A percentile compares a stretch with the other conserved stretches of the same genome.
Evolutionary conservation across 1,139 yeast genomes (phyloP).

Genomic region (Debaryomyces psychrophilus): DNA sequence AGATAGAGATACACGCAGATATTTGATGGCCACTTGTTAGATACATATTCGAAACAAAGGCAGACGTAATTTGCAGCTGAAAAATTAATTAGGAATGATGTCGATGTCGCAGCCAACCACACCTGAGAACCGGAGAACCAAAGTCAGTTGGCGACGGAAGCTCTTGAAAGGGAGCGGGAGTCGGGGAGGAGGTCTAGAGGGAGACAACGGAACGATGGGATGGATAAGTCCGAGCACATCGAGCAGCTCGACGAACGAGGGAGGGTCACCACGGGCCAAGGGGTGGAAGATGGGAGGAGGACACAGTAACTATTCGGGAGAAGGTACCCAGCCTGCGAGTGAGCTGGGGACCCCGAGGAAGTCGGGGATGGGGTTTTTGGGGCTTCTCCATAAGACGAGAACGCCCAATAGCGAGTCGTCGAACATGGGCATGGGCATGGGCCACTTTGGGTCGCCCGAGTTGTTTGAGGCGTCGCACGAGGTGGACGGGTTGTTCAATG

Average conservation of each 20-base stretch:
- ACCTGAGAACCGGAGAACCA: slow-evolving; percentile 3
- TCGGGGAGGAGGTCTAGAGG: not conserved
- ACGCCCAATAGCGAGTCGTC: slow-evolving; percentile 4
- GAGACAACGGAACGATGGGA: not conserved
- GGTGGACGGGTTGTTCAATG: not conserved
- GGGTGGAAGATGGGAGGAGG: not conserved
- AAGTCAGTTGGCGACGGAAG: slow-evolving; percentile 5
- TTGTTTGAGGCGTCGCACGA: not conserved
- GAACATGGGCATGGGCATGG: not conserved
- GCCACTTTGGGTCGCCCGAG: not conserved
- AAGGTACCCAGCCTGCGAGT: not conserved
- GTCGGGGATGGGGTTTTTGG: slow-evolving; percentile 6
- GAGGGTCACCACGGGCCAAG: not conserved
- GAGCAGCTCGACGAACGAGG: slow-evolving; percentile 1
- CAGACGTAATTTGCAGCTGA: slow-evolving; percentile 1
- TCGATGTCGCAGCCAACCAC: slow-evolving; percentile 6
- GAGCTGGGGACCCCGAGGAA: slow-evolving; percentile 2
- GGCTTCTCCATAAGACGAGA: slow-evolving; percentile 9
- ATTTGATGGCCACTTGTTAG: not conserved
- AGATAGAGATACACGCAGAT: not conserved
- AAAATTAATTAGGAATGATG: not conserved
- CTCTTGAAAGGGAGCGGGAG: not conserved
- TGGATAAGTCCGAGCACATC: not conserved
- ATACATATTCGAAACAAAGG: not conserved
- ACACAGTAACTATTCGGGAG: not conserved